Percentiles rank a stretch among this genome's conserved stretches.
phyloP scores from a whole-genome alignment of 2,329 filamentous ascomycete species.

The Paecilomyces fulvus region DNA sequence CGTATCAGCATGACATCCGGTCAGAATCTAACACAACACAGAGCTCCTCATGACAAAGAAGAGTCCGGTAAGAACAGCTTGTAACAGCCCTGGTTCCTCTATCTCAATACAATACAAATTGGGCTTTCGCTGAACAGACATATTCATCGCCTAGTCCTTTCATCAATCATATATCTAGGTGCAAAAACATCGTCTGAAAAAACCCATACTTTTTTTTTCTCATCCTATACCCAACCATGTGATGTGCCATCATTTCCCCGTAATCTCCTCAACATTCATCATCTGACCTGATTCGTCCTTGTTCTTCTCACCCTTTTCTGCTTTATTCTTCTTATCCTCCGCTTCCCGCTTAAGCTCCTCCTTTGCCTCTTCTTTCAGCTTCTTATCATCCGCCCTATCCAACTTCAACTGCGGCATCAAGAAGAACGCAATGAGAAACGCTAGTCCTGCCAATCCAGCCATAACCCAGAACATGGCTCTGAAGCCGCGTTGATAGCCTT shows the following conservation, averaged over 20 bases:
- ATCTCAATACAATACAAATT: too few relatives aligned
- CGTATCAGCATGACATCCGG: too few relatives aligned
- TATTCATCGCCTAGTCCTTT: not conserved
- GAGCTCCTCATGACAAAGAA: too few relatives aligned
- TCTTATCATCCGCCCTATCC: conserved; percentile 20
- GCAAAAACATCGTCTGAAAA: not conserved
- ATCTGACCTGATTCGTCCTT: not conserved
- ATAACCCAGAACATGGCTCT: conserved; percentile 33
- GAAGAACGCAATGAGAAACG: conserved; percentile 23
- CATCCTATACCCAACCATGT: not conserved
- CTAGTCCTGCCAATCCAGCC: conserved; percentile 26
- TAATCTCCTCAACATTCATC: not conserved
- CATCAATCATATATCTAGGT: not conserved
- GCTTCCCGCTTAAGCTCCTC: not conserved
- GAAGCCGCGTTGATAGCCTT: conserved; percentile 32
- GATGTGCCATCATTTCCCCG: not conserved
- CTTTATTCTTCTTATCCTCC: not conserved
- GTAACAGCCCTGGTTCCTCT: not conserved
- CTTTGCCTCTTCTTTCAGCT: conserved; percentile 21
- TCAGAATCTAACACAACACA: too few relatives aligned
- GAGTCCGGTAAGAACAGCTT: not conserved
- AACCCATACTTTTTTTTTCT: not conserved
- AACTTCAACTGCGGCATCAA: conserved; percentile 31
- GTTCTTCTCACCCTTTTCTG: not conserved
- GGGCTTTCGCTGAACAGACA: too few relatives aligned